Evolutionary conservation across 305 asterid genomes (phyloP), one percentile per base, ranked within the genome.

Genomic region (Vinca major): DNA sequence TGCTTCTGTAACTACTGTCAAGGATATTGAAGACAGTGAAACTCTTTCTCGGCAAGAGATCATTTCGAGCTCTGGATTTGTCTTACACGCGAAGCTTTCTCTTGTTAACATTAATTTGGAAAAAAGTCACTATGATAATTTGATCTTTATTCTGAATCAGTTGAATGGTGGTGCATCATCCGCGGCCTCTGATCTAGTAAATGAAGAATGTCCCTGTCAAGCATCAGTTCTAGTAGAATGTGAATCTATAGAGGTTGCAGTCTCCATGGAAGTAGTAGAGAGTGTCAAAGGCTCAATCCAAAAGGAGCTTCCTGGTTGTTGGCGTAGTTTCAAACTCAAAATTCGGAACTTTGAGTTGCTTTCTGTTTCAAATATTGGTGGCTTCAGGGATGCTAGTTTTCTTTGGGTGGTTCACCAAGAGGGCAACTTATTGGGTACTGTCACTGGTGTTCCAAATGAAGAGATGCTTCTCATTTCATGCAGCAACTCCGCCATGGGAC

Each of bases 381-480:
- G 97, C 71, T 81, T 82, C 65, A 80, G 70, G 73, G 75, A 67
- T 76, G 82, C 94, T 81, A 82, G 81, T 80, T 94, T 91, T 78
- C 80, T 86, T 50, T 84, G 88, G 83, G 77, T 86, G 72, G 69
- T 86, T 69, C 99, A 94, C 79, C 80, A 87, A 48, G 91, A 83
- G 77, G 99, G 99, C 61, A 86, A 77, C 75, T 81, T 94, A 82
- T 84, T 91, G 86, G 99, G 99, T 70, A 83, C 93, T 66, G 67
- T 80, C 68, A 83, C 86, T 65, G 86, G 89, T 77, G 86, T 81
- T 79, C 73, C 83, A 37, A 68, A 76, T 60, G 75, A 78, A 71
- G 90, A 94, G 79, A 85, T 91, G 81, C 89, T 88, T 75, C 87
- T 94, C 81, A 81, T 91, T 71, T 88, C 97, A 66, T 91, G 96